Evolutionary conservation across 2,329 filamentous ascomycete genomes (phyloP), one percentile per base, ranked within the genome.

Genomic region (Fusarium sambucinum): DNA sequence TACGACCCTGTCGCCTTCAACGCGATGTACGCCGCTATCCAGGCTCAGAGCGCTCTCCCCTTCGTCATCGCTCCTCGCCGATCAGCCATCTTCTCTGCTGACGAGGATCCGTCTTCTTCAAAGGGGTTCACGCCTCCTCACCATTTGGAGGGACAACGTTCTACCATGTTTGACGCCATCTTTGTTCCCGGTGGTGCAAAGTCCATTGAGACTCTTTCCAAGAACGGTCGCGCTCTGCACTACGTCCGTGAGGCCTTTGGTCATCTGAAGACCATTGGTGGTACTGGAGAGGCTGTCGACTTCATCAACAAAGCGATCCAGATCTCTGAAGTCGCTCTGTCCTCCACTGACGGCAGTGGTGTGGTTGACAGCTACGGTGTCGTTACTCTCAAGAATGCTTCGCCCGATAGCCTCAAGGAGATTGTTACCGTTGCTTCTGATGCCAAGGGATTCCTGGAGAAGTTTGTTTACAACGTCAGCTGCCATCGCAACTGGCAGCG

Each of bases 221-320:
- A 89, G 81, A 92, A 86, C 63, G 92, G 92, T 0, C 89, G 92
- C 19, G 91, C 91, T 0, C 75, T 91, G 3, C 90, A 95, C 80
- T 96, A 90, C 87, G 80, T 95, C 6, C 86, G 90, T 3, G 93
- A 96, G 77, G 90, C 92, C 0, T 96, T 95, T 70, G 92, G 92
- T 0, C 92, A 96, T 67, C 83, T 94, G 51, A 96, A 96, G 82
- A 82, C 91, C 3, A 91, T 96, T 25, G 92, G 88, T 3, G 93
- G 90, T 0, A 91, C 90, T 0, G 92, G 91, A 1, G 91, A 94
- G 74, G 92, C 84, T 0, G 87, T 92, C 1, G 81, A 87, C 4
- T 80, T 95, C 40, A 83, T 95, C 29, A 75, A 82, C 19, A 73
- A 78, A 37, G 83, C 84, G 0, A 75, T 87, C 17, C 78, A 79